Percentiles rank a stretch among this genome's conserved stretches.
phyloP scores from a whole-genome alignment of 768 basidiomycete species.

The Macrolepiota fuliginosa region DNA sequence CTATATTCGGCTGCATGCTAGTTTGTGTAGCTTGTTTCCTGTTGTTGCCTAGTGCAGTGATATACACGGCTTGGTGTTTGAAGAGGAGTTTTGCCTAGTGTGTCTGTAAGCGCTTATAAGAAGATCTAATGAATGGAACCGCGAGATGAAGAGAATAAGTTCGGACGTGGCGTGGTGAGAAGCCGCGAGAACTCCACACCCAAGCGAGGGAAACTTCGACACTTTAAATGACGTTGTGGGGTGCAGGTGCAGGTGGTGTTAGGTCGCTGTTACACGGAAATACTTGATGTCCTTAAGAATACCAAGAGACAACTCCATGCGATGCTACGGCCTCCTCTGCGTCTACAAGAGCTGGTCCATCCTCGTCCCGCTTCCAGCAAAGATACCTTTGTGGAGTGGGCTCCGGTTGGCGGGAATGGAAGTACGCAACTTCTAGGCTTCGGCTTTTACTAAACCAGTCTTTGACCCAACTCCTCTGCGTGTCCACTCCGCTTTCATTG shows the following conservation, averaged over 20 bases:
- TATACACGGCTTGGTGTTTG: neutral
- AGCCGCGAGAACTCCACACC: too few species aligned
- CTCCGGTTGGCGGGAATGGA: neutral
- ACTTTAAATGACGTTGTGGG: too few species aligned
- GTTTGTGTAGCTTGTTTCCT: neutral
- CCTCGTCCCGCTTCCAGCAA: neutral
- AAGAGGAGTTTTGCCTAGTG: neutral
- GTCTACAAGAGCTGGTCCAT: neutral
- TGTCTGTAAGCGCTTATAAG: neutral
- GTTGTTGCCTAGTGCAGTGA: constrained; percentile 7
- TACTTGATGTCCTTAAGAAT: neutral
- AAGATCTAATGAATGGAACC: neutral
- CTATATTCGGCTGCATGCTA: neutral
- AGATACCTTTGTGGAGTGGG: neutral
- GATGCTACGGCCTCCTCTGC: neutral
- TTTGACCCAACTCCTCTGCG: neutral
- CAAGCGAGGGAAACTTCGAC: too few species aligned
- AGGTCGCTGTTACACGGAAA: too few species aligned
- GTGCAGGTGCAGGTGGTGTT: too few species aligned
- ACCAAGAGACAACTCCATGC: constrained; percentile 5
- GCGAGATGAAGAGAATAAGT: too few species aligned
- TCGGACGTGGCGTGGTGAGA: too few species aligned
- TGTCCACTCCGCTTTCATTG: neutral
- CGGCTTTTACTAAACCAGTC: neutral
- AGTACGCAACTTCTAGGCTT: neutral